Evolutionary conservation across 129 eudicot species (phyloP), one percentile per base, ranked within the genome.

Genomic region (Glebionis coronaria): DNA sequence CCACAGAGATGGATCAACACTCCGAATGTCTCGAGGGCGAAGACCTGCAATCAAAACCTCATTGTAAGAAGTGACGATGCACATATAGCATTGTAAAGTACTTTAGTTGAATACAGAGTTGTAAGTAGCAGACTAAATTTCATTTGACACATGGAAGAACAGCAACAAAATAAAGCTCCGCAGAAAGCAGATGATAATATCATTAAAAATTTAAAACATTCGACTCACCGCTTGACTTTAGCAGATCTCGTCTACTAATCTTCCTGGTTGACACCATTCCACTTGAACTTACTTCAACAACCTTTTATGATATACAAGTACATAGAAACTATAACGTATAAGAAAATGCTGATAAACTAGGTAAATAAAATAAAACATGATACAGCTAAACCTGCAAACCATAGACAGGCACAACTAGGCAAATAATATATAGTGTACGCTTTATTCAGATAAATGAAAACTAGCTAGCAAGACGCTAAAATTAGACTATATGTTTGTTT

Each of bases 1-100:
- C 99, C 99, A 89, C 80, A 94, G 79, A 59, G 99, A 87, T 60
- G 99, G 99, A 77, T 94, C 99, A 77, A 94, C 99, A 72, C 97
- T 89, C 44, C 99, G 86, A 44, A 94, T 79, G 82, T 94, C 99
- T 53, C 99, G 73, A 79, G 99, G 99, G 16, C 99, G 97, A 47
- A 94, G 93, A 73, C 97, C 99, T 94, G 88, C 29, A 7, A 60
- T 29, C 64, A 65, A 50, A 21, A 72, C 65, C 61, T 56, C 56
- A 67, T 56, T 7, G 54, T 11, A 56, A 55, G 13, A 49, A 29
- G 13, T 57, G 67, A 35, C 3, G 11, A 29, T 49, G 73, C 68
- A 57, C 54, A 57, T 20, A 16, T 64, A 50, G 18, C 21, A 52
- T 35, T 35, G 42, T 49, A 56, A 65, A 28, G 47, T 63, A 56